Base-by-base conservation (phyloP, 257 asterid species). In the Rubia yunnanensis region DNA sequence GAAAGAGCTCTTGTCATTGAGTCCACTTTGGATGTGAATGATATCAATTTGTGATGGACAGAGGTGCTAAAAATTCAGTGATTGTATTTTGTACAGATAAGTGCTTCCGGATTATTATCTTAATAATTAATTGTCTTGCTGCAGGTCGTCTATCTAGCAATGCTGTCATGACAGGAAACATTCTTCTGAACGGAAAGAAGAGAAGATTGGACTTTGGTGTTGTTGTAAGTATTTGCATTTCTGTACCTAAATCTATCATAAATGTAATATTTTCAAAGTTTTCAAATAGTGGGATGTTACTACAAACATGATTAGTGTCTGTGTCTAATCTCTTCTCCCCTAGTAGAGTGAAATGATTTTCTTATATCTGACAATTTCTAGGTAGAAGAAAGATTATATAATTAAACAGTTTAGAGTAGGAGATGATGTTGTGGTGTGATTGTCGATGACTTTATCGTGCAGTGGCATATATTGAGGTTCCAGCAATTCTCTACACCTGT, bases 151-250 rank as follows among this genome's bases (percentile, higher is more conserved):
- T 90, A 59, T 82, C 99, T 46, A 81, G 80, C 53, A 94, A 90
- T 72, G 91, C 88, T 15, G 89, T 82, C 60, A 94, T 94, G 99
- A 81, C 90, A 1, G 99, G 97, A 78, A 77, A 82, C 70, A 71
- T 94, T 67, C 92, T 94, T 66, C 92, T 90, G 20, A 94, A 94
- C 9, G 99, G 99, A 31, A 85, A 84, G 88, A 94, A 90, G 80
- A 78, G 78, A 46, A 80, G 84, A 65, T 79, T 88, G 34, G 91
- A 84, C 75, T 88, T 84, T 39, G 99, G 99, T 26, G 87, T 73
- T 53, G 92, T 90, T 61, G 99, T 92, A 79, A 89, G 97, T 78
- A 56, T 56, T 7, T 1, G 14, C 49, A 3, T 54, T 20, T 22
- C 3, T 23, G 4, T 54, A 54, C 31, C 14, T 11, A 18, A 35